Conservation (phyloP, 768 basidiomycete species). For the Russula sp. region DNA sequence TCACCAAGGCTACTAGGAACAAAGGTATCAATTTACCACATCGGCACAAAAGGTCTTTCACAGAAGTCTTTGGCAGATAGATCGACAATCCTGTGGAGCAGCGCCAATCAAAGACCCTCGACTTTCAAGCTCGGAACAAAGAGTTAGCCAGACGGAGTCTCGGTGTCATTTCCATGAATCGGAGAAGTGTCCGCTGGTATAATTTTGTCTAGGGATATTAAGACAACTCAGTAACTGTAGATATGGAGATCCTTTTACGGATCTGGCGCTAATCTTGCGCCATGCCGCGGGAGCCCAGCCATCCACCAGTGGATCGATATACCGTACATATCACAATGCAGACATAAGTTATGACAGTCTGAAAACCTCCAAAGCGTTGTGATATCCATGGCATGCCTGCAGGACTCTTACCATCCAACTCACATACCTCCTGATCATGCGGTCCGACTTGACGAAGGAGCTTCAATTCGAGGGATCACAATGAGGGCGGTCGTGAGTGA, state of each 20-base stretch:
- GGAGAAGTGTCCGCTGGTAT: constrained; percentile 2
- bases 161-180: constrained; percentile 11
- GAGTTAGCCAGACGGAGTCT: neutral
- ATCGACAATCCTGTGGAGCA: neutral
- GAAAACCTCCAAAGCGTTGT: neutral
- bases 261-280: neutral
- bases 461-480: constrained; percentile 35
- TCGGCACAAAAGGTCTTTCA: neutral
- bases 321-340: constrained; percentile 1
- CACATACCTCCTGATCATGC: constrained; percentile 34
- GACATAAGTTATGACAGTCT: neutral
- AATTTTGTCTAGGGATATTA: constrained; percentile 7
- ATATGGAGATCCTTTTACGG: neutral
- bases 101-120: neutral
- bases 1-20: constrained; percentile 11
- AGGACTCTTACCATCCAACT: neutral
- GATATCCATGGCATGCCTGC: neutral
- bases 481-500: constrained; percentile 55
- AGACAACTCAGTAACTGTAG: constrained; percentile 5
- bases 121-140: neutral
- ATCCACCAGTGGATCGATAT: neutral
- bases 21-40: constrained; percentile 1
- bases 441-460: constrained; percentile 11
- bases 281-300: constrained; percentile 5
- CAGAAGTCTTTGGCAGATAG: neutral